Percentiles rank a stretch among this genome's conserved stretches.
phyloP scores from a whole-genome alignment of 2,329 filamentous ascomycete species.

The Phialophora chinensis region DNA sequence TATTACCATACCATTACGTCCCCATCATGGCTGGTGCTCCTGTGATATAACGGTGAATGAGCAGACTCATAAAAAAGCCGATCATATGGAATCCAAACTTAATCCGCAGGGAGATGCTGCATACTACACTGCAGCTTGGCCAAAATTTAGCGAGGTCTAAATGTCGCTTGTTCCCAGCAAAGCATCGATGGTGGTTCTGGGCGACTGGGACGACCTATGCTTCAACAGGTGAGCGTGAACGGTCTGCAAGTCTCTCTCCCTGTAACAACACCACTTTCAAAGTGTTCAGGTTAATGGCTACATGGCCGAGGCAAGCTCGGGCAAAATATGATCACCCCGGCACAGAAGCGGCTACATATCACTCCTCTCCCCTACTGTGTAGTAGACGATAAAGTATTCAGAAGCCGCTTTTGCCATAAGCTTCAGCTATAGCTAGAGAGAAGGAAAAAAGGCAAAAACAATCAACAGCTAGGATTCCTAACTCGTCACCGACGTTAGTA shows the following conservation, averaged over 20 bases:
- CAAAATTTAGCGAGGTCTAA: not conserved
- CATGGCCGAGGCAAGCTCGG: not conserved
- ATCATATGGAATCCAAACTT: not conserved
- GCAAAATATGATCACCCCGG: not conserved
- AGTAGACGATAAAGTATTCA: not conserved
- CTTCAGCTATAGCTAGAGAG: not conserved
- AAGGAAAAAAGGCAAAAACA: not conserved
- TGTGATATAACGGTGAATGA: not conserved
- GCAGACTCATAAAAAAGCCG: not conserved
- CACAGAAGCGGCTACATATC: not conserved
- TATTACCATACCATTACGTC: not conserved
- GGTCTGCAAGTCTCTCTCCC: not conserved
- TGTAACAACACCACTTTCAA: not conserved
- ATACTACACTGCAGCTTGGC: not conserved
- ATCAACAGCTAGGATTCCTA: slow-evolving; percentile 12
- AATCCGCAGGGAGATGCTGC: not conserved
- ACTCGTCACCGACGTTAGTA: slow-evolving; percentile 6
- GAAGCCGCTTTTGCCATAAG: not conserved
- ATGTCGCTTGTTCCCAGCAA: not conserved
- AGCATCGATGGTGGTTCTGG: not conserved
- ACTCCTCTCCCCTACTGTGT: no score
- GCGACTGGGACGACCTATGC: no score
- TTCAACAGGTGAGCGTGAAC: not conserved
- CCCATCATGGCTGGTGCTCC: not conserved
- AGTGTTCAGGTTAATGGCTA: not conserved